Evolutionary conservation across 192 early-diverging fungal genomes (phyloP).

Genomic region (Gonapodya sp.): DNA sequence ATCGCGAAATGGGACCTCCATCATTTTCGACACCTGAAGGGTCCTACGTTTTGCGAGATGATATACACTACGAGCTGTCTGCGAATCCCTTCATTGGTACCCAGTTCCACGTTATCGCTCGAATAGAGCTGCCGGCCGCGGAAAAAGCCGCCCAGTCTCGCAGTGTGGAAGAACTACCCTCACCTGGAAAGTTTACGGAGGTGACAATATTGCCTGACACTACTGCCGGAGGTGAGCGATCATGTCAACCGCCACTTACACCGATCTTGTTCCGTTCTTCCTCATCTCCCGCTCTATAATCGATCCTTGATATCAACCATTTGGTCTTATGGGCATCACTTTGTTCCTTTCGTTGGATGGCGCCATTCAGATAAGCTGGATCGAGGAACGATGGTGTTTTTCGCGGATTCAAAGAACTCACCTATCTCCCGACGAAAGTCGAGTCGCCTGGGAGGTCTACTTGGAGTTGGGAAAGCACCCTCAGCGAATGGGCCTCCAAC

Average conservation of each 20-base stretch:
- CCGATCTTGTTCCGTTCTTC: no score
- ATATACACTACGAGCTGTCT: constrained; percentile 4
- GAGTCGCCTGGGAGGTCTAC: neutral
- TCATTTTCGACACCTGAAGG: neutral
- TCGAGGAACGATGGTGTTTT: constrained; percentile 5
- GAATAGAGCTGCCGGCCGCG: neutral
- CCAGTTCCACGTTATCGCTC: neutral
- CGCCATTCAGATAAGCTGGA: neutral
- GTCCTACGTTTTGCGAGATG: neutral
- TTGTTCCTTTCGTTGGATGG: no score
- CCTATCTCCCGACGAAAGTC: neutral
- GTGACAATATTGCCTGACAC: neutral
- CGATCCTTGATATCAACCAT: no score
- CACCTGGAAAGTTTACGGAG: constrained; percentile 7
- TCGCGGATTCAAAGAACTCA: neutral
- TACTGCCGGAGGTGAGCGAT: neutral
- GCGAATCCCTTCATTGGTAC: constrained; percentile 5
- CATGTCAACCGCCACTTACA: neutral
- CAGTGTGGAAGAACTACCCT: neutral
- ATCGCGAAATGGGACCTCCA: neutral
- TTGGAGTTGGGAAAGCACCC: neutral
- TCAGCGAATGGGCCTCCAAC: neutral
- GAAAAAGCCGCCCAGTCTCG: neutral
- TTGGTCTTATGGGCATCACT: no score
- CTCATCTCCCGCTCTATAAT: no score